Evolutionary conservation across 2,329 filamentous ascomycete species (phyloP), one percentile per base, ranked within the genome.

Genomic region (Ascochyta lentis): DNA sequence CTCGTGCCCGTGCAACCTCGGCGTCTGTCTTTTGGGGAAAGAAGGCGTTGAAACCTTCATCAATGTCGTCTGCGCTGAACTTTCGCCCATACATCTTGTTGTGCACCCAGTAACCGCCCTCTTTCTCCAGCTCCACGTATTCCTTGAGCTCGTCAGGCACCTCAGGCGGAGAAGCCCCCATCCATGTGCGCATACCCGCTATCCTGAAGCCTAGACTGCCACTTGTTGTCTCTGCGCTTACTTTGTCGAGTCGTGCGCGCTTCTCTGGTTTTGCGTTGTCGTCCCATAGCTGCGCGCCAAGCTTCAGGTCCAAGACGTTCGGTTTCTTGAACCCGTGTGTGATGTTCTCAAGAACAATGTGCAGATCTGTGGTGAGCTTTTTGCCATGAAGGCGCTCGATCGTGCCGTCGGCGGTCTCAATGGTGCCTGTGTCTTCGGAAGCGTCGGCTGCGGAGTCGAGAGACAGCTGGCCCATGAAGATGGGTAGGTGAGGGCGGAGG

Each of bases 301-400:
- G 85, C 79, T 99, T 99, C 62, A 96, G 85, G 71, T 99, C 95
- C 54, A 99, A 80, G 7, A 99, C 92, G 66, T 96, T 98, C 6
- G 95, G 92, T 55, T 86, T 84, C 67, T 84, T 85, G 80, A 93
- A 98, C 0, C 91, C 92, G 61, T 85, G 84, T 0, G 92, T 88
- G 6, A 91, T 85, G 72, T 97, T 97, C 71, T 93, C 89, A 26
- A 98, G 80, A 12, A 96, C 92, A 16, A 97, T 88, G 2, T 91
- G 90, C 50, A 86, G 82, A 51, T 92, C 87, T 0, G 92, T 96
- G 23, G 86, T 82, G 57, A 98, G 75, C 61, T 85, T 93, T 58
- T 81, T 82, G 40, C 86, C 86, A 22, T 81, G 80, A 1, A 84
- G 79, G 3, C 74, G 70, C 50, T 75, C 72, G 4, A 68, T 49